These are phyloP conservation scores for Mycena vulgaris DNA, from an alignment of 768 basidiomycete species.

Conservation along the genomic window DNA sequence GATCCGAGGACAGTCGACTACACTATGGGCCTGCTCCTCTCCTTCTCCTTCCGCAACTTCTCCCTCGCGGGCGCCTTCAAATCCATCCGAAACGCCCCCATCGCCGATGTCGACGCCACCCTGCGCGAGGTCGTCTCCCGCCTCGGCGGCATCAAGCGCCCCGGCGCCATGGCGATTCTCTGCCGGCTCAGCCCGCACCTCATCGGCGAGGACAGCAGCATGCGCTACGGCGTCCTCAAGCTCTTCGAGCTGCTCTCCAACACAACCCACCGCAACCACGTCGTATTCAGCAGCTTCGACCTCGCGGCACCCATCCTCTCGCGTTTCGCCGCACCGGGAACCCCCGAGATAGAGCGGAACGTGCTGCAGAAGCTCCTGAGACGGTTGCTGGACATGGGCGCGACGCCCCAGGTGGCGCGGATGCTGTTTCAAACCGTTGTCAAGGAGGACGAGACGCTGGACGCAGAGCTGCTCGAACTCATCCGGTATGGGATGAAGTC, in stretches of 20 bases:
- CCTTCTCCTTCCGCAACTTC: conserved; percentile 78
- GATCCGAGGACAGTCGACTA: conserved; percentile 65
- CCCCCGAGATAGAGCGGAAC: conserved; percentile 65
- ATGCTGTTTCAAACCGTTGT: conserved; percentile 73
- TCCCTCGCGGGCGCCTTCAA: conserved; percentile 70
- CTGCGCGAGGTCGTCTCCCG: conserved; percentile 61
- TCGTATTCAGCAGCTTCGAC: conserved; percentile 72
- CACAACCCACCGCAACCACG: conserved; percentile 79
- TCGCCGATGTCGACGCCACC: conserved; percentile 58
- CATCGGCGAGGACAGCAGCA: conserved; percentile 50
- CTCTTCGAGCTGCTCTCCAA: conserved; percentile 74
- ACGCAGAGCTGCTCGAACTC: conserved; percentile 78
- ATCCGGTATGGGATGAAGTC: conserved; percentile 80
- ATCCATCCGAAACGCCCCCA: conserved; percentile 52
- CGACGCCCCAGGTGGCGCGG: conserved; percentile 75
- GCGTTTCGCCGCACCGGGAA: conserved; percentile 55
- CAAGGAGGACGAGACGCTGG: conserved; percentile 64
- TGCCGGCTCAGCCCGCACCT: conserved; percentile 63
- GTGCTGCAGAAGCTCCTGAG: conserved; percentile 74
- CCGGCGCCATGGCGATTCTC: conserved; percentile 74
- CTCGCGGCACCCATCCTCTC: conserved; percentile 69
- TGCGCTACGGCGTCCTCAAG: conserved; percentile 71
- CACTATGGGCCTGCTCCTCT: conserved; percentile 77
- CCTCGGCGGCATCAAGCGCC: conserved; percentile 67
- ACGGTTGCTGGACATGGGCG: conserved; percentile 83